Evolutionary conservation across 2,329 filamentous ascomycete genomes (phyloP), one percentile per base, ranked within the genome.

Genomic region (Paecilomyces formosus): DNA sequence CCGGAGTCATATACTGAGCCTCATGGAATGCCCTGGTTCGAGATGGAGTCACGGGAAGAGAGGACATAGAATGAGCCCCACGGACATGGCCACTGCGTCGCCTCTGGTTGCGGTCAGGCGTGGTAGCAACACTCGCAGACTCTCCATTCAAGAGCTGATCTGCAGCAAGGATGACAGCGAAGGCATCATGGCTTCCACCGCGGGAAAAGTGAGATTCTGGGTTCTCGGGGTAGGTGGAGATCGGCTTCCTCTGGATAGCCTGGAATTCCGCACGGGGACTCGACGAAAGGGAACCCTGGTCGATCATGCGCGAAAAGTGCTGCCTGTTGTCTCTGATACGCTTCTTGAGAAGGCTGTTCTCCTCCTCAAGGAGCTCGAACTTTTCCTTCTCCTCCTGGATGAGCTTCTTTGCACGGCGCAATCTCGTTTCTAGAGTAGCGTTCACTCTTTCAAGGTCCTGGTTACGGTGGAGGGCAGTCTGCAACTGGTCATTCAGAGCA

Each of bases 271-370:
- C 69, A 57, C 78, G 78, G 53, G 87, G 85, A 1, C 84, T 86
- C 60, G 87, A 75, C 59, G 85, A 80, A 59, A 83, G 78, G 60
- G 88, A 86, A 33, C 88, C 88, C 1, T 90, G 89, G 65, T 89
- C 88, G 67, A 89, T 87, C 54, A 96, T 83, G 68, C 83, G 82
- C 59, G 90, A 89, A 66, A 96, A 86, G 68, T 96, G 92, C 69
- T 95, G 89, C 62, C 93, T 82, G 69, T 96, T 96, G 71, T 96
- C 90, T 50, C 89, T 85, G 63, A 97, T 96, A 21, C 93, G 87
- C 61, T 87, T 89, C 59, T 92, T 84, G 55, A 97, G 80, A 71
- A 90, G 82, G 45, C 86, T 81, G 57, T 91, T 89, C 68, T 94
- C 88, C 66, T 96, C 90, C 1, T 79, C 73, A n/a, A 96, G 76